Base-by-base conservation (phyloP, 345 rosid genomes). In the Ailanthus altissimus region DNA sequence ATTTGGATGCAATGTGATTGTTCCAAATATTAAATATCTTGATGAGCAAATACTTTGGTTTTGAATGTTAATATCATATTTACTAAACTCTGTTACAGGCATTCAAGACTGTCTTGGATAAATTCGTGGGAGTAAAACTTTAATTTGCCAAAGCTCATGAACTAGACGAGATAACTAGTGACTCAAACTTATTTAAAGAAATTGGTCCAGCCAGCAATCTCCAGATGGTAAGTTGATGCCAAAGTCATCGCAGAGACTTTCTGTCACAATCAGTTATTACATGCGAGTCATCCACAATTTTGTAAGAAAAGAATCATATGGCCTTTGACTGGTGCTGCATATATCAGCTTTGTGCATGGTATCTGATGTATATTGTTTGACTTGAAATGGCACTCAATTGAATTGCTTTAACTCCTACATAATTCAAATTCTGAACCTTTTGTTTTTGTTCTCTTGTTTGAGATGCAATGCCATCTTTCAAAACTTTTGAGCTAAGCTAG, bases 31-130 rank as follows among this genome's bases (percentile, higher is more conserved):
- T 43, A 42, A 47, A 66, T 63, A 21, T 63, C 32, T 54, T 46
- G 38, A 58, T 50, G 70, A 77, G 67, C 25, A 40, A 57, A 25
- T 67, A 43, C 53, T 46, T 15, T 20, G 66, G 28, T 60, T 25
- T 47, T 4, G 63, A 58, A 21, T 67, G 26, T 40, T 25, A 38
- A 26, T 77, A 62, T 64, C 23, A 67, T 25, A 21, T 67, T 20
- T 21, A 0, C 21, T 32, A 50, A 76, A 74, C 76, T 60, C 14
- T 73, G 70, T 74, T 83, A 81, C 93, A 91, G 98, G 94, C 84
- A 65, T 88, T 90, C 85, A 77, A 88, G 83, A 90, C 81, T 79
- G 92, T 90, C 40, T 49, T 89, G 78, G 90, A 88, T 69, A 90
- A 90, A 71, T 88, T 85, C 59, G 42, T 89, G 83, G 97, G 93